Percentiles rank a stretch among this genome's conserved stretches.
Evolutionary conservation across 2,329 filamentous ascomycete genomes (phyloP).

Genomic region (Cadophora sp.): DNA sequence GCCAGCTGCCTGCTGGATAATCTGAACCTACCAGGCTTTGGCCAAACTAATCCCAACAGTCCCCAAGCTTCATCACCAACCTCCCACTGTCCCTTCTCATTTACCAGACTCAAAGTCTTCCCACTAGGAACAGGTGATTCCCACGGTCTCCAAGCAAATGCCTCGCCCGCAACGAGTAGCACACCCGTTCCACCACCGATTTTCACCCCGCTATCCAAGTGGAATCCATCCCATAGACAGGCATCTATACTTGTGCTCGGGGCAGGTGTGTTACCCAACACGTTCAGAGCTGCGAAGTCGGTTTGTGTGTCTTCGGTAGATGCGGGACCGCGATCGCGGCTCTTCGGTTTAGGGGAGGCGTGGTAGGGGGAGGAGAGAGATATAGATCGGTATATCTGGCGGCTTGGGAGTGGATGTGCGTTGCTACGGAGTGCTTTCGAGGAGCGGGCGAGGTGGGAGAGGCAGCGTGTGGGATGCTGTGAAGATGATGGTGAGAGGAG

Average conservation of each 20-base stretch:
- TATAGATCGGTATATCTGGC: constrained; percentile 9
- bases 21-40: constrained; percentile 76
- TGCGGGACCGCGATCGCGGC: constrained; percentile 64
- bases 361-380: constrained; percentile 14
- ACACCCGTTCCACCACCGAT: constrained; percentile 74
- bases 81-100: constrained; percentile 83
- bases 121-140: constrained; percentile 47
- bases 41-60: constrained; percentile 79
- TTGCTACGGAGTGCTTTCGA: constrained; percentile 5
- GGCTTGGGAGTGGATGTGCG: neutral
- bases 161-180: constrained; percentile 84
- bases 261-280: constrained; percentile 75
- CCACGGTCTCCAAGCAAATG: constrained; percentile 91
- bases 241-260: constrained; percentile 86
- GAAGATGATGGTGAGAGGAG: constrained; percentile 32
- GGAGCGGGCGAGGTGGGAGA: constrained; percentile 20
- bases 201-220: constrained; percentile 79
- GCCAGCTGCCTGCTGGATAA: neutral
- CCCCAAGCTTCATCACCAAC: constrained; percentile 74
- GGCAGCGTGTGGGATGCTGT: constrained; percentile 18
- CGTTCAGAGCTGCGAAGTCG: constrained; percentile 78
- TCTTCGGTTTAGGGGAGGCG: constrained; percentile 42
- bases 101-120: constrained; percentile 59
- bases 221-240: constrained; percentile 83
- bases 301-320: constrained; percentile 67